Base-by-base conservation (phyloP, 2,329 filamentous ascomycete genomes). In the Emergomyces pasteurianus region DNA sequence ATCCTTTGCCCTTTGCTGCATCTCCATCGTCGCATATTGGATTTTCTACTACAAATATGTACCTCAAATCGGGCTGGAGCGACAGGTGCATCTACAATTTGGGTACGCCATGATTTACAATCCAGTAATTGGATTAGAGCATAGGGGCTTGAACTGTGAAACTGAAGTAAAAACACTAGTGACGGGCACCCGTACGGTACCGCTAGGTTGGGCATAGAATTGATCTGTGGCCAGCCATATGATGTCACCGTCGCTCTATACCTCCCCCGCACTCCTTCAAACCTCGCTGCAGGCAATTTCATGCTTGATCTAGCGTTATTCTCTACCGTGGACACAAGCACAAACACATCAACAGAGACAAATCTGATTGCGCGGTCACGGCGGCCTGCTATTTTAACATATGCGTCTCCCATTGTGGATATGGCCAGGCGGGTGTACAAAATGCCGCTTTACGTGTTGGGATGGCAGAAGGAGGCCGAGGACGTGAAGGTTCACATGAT, bases 281-380 rank as follows among this genome's bases (percentile, higher is more conserved):
- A 99, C 69, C 75, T 88, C 26, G 82, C 82, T 1, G 82, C 83
- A 16, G 94, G 94, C 34, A 97, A 97, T 76, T 97, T 96, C 79
- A 99, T 99, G 94, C 78, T 97, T 21, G 86, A 89, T 54, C 77
- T 83, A 85, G 82, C 85, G 63, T 82, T 96, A 58, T 80, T 89
- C 57, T 80, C 80, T 53, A 6, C 50, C 21, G 31, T 75, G 76
- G 72, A 74, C 34, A 71, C 66, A 34, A 71, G 72, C 58, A 65
- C 65, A n/a, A 40, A 40, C 2, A 26, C 8, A 16, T 12, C 38
- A 34, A 47, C 18, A 1, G 28, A 46, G 7, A 18, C 67, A 1
- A 61, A 64, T 23, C 70, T 86, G 1, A 74, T 89, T 2, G 83
- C 85, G 66, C 81, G 77, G 46, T 88, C 89, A 0, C 83, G 88